Base-by-base conservation (phyloP, 163 green algal genomes). In the Chlamydomonas reinhardtii region DNA sequence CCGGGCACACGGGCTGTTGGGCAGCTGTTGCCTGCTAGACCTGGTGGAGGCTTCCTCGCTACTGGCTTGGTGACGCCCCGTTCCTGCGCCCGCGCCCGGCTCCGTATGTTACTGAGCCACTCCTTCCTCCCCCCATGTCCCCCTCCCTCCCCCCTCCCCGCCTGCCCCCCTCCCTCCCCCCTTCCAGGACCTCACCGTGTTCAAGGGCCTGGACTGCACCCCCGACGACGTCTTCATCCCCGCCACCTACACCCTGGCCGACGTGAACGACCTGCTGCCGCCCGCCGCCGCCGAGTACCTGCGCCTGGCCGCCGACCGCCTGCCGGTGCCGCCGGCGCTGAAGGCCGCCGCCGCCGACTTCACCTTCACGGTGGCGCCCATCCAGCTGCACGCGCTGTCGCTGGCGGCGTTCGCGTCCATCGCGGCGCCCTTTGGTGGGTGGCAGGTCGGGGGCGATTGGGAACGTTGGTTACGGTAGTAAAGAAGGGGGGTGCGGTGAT, bases 401-500 rank as follows among this genome's bases (percentile, higher is more conserved):
- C 89, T 99, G 73, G 95, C 96, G 0, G 73, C 95, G 19, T 99
- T 99, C 91, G 98, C 98, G 2, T 99, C 96, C n/a, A 87, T 97
- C 71, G 97, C 99, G 73, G 97, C 97, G 34, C 98, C 98, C 17
- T 99, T 99, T 92, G 98, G 97, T 94, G 90, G 74, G 91, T 59
- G 34, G 52, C 0, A 17, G 17, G 6, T 54, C 43, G 43, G 43
- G 43, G 43, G 43, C 8, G 43, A 11, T 54, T 54, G 43, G 6
- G 43, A 54, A 11, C 43, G 8, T 54, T 54, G n/a, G n/a, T n/a
- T n/a, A n/a, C n/a, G n/a, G n/a, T n/a, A n/a, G n/a, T n/a, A n/a
- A n/a, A n/a, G n/a, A n/a, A n/a, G n/a, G n/a, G n/a, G n/a, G n/a
- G n/a, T n/a, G n/a, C n/a, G n/a, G n/a, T n/a, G n/a, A n/a, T n/a